These are phyloP conservation scores for Stenocarpella maydis DNA, from an alignment of 2,329 filamentous ascomycete genomes.

Conservation along the genomic window DNA sequence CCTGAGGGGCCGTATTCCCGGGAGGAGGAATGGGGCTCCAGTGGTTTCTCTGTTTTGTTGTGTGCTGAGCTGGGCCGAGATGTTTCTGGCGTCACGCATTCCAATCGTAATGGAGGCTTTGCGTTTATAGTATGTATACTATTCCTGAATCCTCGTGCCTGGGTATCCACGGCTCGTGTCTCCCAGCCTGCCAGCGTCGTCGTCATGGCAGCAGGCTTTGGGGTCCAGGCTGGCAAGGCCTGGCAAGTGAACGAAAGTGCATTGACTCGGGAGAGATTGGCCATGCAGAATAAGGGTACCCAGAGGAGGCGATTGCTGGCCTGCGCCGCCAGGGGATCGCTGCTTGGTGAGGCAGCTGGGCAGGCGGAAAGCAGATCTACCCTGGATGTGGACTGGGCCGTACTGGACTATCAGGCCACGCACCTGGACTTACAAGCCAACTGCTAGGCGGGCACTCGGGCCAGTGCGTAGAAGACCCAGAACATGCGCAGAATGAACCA, in stretches of 20 bases:
- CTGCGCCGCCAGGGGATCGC: conserved; percentile 20
- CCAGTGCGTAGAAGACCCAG: background rate
- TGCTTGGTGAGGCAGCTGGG: conserved; percentile 14
- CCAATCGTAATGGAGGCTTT: background rate
- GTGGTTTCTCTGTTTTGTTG: background rate
- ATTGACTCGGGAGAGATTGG: conserved; percentile 24
- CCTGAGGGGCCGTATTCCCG: background rate
- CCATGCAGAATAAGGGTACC: conserved; percentile 15
- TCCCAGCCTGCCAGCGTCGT: too few species aligned
- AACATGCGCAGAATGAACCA: background rate
- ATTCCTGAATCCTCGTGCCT: background rate
- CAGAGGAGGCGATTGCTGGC: conserved; percentile 6
- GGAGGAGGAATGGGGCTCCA: background rate
- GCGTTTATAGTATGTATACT: too few species aligned
- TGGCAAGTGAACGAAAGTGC: conserved; percentile 20
- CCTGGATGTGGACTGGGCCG: conserved; percentile 10
- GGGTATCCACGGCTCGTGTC: background rate
- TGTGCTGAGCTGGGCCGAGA: background rate
- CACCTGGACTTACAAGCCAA: background rate
- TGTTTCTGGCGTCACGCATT: background rate
- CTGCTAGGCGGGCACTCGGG: conserved; percentile 17
- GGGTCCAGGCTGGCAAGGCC: conserved; percentile 11
- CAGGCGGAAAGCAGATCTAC: conserved; percentile 20
- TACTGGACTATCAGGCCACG: background rate
- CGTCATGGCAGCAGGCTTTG: conserved; percentile 12